Conservation (phyloP, 495 filamentous ascomycete genomes). For the Glarea lozoyensis region DNA sequence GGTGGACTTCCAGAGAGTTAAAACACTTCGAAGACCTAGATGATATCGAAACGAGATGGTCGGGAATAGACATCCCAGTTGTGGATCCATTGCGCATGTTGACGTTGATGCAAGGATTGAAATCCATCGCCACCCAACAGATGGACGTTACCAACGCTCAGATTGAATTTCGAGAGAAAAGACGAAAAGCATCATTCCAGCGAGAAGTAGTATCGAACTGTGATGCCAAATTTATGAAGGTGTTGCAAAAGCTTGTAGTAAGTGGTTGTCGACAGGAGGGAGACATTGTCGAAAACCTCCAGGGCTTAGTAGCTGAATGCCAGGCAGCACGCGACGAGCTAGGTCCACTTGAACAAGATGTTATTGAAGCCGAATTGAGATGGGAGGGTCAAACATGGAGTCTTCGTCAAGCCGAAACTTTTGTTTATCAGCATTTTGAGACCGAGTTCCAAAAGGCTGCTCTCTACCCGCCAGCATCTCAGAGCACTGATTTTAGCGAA, state of each 20-base stretch:
- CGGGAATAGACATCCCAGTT: no score
- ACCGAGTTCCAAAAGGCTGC: constrained; percentile 1
- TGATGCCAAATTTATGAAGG: constrained; percentile 9
- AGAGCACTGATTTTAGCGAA: neutral
- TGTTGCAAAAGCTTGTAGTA: constrained; percentile 3
- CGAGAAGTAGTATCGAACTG: constrained; percentile 5
- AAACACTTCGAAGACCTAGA: no score
- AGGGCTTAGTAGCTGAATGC: constrained; percentile 1
- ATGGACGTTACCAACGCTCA: constrained; percentile 1
- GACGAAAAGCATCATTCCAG: constrained; percentile 5
- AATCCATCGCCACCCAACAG: constrained; percentile 1
- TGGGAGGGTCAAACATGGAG: constrained; percentile 11
- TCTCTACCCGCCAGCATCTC: neutral
- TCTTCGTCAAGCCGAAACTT: constrained; percentile 5
- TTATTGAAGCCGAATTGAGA: constrained; percentile 12
- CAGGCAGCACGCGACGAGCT: constrained; percentile 9
- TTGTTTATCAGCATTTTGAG: neutral
- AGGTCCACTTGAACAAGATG: constrained; percentile 14
- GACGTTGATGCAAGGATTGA: constrained; percentile 4
- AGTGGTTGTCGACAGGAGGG: neutral
- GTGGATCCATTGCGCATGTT: neutral
- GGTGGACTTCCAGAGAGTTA: no score
- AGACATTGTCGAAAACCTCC: constrained; percentile 1
- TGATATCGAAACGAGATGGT: no score
- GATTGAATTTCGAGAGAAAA: constrained; percentile 9